Conservation (phyloP, 1,139 yeast species). For the Kurtzmaniella quercitrusa region DNA sequence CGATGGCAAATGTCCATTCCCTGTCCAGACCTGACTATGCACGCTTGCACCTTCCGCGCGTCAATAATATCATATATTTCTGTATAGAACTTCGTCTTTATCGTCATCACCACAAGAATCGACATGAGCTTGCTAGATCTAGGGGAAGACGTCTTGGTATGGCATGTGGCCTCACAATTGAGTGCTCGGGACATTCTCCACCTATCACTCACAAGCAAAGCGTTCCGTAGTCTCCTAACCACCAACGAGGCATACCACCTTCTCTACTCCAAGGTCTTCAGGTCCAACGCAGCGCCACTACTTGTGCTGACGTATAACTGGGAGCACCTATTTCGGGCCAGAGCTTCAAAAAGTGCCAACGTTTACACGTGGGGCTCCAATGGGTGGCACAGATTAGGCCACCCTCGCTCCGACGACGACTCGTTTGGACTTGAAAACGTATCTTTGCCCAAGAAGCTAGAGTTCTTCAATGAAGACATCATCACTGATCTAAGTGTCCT, state of each 20-base stretch:
- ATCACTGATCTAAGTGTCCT: conserved; percentile 59
- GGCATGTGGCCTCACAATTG: conserved; percentile 32
- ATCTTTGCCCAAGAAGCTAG: conserved; percentile 42
- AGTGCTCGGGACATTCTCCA: conserved; percentile 43
- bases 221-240: conserved; percentile 21
- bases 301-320: conserved; percentile 39
- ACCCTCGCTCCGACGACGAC: conserved; percentile 23
- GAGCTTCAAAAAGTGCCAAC: conserved; percentile 36
- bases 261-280: conserved; percentile 49
- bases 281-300: conserved; percentile 38
- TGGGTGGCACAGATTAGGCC: conserved; percentile 56
- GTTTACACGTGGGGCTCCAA: conserved; percentile 65
- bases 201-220: conserved; percentile 41
- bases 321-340: conserved; percentile 44
- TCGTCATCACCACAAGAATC: too few relatives aligned
- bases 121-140: conserved; percentile 18
- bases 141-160: conserved; percentile 44
- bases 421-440: conserved; percentile 24
- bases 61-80: neutral
- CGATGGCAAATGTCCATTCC: neutral
- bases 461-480: conserved; percentile 26
- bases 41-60: neutral
- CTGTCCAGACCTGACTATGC: neutral
- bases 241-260: conserved; percentile 29
- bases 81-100: neutral